Evolutionary conservation across 2,329 filamentous ascomycete genomes (phyloP), one percentile per base, ranked within the genome.

Genomic region (Fusarium sterilihyphosum): DNA sequence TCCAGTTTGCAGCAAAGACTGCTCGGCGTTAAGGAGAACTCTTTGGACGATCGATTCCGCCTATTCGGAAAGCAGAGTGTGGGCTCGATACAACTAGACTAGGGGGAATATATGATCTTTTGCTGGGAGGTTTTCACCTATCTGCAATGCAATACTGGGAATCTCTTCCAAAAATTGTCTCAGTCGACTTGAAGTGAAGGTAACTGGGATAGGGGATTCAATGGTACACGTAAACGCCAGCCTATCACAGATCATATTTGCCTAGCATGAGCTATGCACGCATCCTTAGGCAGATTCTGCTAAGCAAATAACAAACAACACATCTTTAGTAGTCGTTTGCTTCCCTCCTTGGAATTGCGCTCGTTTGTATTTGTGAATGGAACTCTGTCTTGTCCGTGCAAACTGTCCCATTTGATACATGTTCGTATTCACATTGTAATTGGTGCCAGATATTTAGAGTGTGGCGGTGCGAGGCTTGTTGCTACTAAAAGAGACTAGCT

Each of bases 391-490:
- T 49, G 31, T 62, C 60, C 62, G 60, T 65, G 53, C 54, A 71
- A 70, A 24, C 57, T 69, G 70, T 71, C 66, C 65, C 37, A 60
- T 61, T 61, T 46, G 43, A 69, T 58, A 62, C 61, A 53, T 40
- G 44, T 53, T 37, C 57, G 65, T 61, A 41, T 65, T 49, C 64
- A 49, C 49, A 50, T 61, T 44, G 49, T 66, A 57, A 67, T 67
- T 75, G 73, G 75, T 63, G 66, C 68, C 57, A 61, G 44, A 53
- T 43, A 44, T 61, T 60, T 43, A 38, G 24, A 40, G 44, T 73
- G 73, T 76, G 73, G 74, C 76, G 33, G 71, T 53, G 44, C 47
- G 74, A 75, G 76, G 76, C 77, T 75, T 26, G 58, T 41, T n/a
- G 13, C 18, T 17, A 40, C 57, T 13, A 50, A 75, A 64, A 10